A percentile compares a stretch with the other conserved stretches of the same genome.
Evolutionary conservation across 257 asterid genomes (phyloP).

Genomic region (Leonotis leonurus): DNA sequence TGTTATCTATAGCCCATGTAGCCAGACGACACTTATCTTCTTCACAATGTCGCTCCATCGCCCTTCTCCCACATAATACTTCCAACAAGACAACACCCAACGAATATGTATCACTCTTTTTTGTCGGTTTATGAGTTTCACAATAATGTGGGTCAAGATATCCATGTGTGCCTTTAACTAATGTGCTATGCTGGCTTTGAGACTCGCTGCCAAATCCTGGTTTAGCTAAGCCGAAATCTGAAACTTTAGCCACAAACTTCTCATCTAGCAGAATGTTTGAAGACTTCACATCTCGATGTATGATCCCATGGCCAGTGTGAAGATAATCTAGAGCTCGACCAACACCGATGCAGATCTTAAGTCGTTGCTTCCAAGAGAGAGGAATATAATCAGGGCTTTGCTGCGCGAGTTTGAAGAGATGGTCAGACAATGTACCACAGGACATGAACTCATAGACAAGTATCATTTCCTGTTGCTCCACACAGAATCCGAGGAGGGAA

Average conservation of each 20-base stretch:
- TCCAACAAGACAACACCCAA: slow-evolving; percentile 64
- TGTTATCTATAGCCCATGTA: slow-evolving; percentile 49
- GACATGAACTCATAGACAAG: slow-evolving; percentile 46
- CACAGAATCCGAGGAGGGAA: slow-evolving; percentile 53
- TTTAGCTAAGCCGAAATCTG: slow-evolving; percentile 61
- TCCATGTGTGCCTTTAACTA: slow-evolving; percentile 53
- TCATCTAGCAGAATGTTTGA: slow-evolving; percentile 55
- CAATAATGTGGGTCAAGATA: slow-evolving; percentile 53
- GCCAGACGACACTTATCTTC: slow-evolving; percentile 41
- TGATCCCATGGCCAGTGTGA: slow-evolving; percentile 39
- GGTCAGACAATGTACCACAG: slow-evolving; percentile 52
- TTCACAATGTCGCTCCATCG: slow-evolving; percentile 35
- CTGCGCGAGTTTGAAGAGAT: slow-evolving; percentile 36
- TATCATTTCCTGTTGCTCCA: slow-evolving; percentile 40
- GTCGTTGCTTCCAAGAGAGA: slow-evolving; percentile 53
- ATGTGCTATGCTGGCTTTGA: slow-evolving; percentile 11
- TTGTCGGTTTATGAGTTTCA: slow-evolving; percentile 40
- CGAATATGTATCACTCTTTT: slow-evolving; percentile 50
- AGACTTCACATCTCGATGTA: slow-evolving; percentile 55
- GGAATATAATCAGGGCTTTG: slow-evolving; percentile 1
- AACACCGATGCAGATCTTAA: slow-evolving; percentile 53
- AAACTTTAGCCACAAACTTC: slow-evolving; percentile 48
- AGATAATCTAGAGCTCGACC: slow-evolving; percentile 54
- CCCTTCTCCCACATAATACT: slow-evolving; percentile 59
- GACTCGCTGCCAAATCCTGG: slow-evolving; percentile 26